Evolutionary conservation across 2,329 filamentous ascomycete genomes (phyloP).

Genomic region (Aspergillus carbonarius): DNA sequence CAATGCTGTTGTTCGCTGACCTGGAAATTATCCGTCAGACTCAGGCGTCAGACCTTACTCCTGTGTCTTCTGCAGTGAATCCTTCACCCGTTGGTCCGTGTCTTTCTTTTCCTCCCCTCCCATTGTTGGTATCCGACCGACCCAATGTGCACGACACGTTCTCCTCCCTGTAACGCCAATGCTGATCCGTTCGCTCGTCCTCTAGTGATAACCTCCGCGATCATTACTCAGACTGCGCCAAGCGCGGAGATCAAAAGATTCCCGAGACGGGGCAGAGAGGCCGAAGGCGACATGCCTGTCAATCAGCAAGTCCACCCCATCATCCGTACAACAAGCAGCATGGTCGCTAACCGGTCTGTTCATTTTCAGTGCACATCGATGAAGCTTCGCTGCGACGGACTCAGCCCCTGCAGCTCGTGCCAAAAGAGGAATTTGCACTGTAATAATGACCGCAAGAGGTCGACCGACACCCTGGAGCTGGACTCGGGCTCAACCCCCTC

Average conservation of each 20-base stretch:
- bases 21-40: constrained; percentile 32
- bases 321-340: not conserved
- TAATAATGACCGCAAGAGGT: constrained; percentile 33
- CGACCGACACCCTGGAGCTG: constrained; percentile 13
- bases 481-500: constrained; percentile 25
- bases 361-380: constrained; percentile 44
- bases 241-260: constrained; percentile 44
- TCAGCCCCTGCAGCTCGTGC: constrained; percentile 46
- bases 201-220: constrained; percentile 48
- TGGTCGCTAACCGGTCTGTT: constrained; percentile 2
- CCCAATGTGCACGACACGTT: not conserved
- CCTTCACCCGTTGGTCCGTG: constrained; percentile 47
- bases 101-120: not conserved
- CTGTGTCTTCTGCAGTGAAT: constrained; percentile 46
- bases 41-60: constrained; percentile 50
- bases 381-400: constrained; percentile 50
- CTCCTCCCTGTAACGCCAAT: not conserved
- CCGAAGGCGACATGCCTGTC: constrained; percentile 48
- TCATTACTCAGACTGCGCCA: constrained; percentile 45
- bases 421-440: constrained; percentile 44
- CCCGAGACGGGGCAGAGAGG: constrained; percentile 49
- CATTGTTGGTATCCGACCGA: not conserved
- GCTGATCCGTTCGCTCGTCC: not conserved
- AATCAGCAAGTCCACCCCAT: constrained; percentile 38
- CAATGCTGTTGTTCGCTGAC: constrained; percentile 10